Percentiles rank a stretch among this genome's conserved stretches.
phyloP scores from a whole-genome alignment of 2,329 filamentous ascomycete genomes.

The Fusarium nanum region DNA sequence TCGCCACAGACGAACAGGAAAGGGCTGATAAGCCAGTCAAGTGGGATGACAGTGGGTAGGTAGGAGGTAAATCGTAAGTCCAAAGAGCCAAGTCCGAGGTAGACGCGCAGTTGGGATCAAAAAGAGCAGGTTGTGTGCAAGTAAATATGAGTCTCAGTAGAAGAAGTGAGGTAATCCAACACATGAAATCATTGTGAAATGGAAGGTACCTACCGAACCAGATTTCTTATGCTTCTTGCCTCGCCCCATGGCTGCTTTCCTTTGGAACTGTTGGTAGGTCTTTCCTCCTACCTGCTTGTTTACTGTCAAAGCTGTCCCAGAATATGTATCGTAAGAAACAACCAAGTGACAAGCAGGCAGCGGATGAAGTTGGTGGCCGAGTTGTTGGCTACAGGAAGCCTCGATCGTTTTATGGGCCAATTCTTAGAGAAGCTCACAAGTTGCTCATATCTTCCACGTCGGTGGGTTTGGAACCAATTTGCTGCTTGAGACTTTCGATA shows the following conservation, averaged over 20 bases:
- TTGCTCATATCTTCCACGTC: background rate
- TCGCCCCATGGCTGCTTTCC: slow-evolving; percentile 32
- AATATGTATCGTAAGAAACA: background rate
- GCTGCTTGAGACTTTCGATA: background rate
- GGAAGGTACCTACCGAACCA: slow-evolving; percentile 33
- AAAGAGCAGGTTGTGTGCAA: slow-evolving; percentile 38
- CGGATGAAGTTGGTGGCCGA: background rate
- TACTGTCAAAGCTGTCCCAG: background rate
- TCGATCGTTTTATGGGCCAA: background rate
- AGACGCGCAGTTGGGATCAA: slow-evolving; percentile 40
- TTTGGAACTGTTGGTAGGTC: background rate
- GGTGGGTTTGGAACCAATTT: background rate
- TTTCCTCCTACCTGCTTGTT: background rate
- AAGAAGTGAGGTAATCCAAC: slow-evolving; percentile 34
- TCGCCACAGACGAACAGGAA: slow-evolving; percentile 37
- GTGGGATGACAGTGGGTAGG: slow-evolving; percentile 21
- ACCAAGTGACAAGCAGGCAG: background rate
- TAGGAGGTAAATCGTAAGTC: slow-evolving; percentile 23
- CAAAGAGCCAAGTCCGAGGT: slow-evolving; percentile 28
- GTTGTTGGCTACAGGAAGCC: background rate
- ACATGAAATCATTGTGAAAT: background rate
- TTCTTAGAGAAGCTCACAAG: background rate
- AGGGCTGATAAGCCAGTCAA: slow-evolving; percentile 42
- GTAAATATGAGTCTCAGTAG: slow-evolving; percentile 20
- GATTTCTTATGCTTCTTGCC: slow-evolving; percentile 35